phyloP scores from a whole-genome alignment of 495 filamentous ascomycete species.

The Penicillium cinerascens region DNA sequence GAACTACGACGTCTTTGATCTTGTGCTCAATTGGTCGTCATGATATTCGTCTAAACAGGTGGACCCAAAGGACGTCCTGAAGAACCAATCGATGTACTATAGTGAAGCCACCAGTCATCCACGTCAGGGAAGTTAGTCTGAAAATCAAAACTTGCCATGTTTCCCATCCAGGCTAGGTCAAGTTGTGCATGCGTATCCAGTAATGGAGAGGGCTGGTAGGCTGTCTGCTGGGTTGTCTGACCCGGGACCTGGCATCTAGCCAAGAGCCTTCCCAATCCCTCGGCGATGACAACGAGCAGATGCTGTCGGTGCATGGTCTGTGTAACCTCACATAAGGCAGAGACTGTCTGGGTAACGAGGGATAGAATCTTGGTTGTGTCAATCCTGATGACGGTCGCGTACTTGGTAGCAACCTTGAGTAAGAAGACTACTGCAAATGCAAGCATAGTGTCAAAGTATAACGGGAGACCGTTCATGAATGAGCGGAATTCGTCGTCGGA shows the following conservation, averaged over 20 bases:
- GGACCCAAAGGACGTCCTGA: neutral
- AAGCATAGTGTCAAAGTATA: constrained; percentile 36
- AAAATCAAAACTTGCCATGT: constrained; percentile 32
- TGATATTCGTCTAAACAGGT: constrained; percentile 1
- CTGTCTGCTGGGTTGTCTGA: constrained; percentile 1
- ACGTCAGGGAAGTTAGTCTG: constrained; percentile 24
- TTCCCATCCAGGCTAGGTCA: constrained; percentile 30
- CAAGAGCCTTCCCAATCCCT: constrained; percentile 22
- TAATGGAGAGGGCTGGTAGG: constrained; percentile 9
- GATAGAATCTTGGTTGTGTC: constrained; percentile 28
- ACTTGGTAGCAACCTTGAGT: constrained; percentile 31
- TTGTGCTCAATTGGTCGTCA: constrained; percentile 26
- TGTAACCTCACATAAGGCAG: constrained; percentile 21
- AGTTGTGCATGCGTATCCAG: constrained; percentile 10
- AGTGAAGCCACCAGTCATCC: constrained; percentile 28
- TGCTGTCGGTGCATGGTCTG: constrained; percentile 27
- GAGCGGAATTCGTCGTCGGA: constrained; percentile 28
- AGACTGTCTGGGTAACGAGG: constrained; percentile 26
- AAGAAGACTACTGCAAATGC: constrained; percentile 37
- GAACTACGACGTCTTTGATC: constrained; percentile 35
- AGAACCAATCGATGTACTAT: constrained; percentile 15
- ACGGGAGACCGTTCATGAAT: constrained; percentile 29
- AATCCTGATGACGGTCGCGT: constrained; percentile 19
- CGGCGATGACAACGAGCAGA: constrained; percentile 25
- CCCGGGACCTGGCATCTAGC: constrained; percentile 17